phyloP scores from a whole-genome alignment of 2,329 filamentous ascomycete genomes.

The Xylariaceae sp. region DNA sequence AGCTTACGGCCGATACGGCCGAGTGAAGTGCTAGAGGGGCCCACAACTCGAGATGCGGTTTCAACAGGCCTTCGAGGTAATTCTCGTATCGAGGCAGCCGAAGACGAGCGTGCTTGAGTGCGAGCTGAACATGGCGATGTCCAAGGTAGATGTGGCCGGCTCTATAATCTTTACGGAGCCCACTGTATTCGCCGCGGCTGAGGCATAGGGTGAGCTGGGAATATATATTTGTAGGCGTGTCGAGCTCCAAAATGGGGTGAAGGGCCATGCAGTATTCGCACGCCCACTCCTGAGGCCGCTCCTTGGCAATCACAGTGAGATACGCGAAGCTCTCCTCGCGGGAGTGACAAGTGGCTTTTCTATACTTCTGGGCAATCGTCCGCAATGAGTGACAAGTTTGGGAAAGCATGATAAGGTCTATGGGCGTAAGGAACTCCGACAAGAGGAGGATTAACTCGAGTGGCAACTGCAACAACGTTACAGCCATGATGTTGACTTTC shows the following conservation, averaged over 20 bases:
- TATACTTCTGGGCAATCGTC: neutral
- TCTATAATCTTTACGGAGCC: neutral
- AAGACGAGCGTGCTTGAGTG: conserved; percentile 10
- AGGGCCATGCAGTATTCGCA: neutral
- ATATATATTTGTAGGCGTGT: neutral
- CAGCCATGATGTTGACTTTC: too few species aligned
- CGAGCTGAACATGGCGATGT: conserved; percentile 10
- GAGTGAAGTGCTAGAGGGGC: too few species aligned
- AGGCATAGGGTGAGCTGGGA: neutral
- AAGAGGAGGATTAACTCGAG: neutral
- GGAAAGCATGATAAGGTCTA: neutral
- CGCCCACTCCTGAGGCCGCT: neutral
- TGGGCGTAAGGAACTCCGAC: neutral
- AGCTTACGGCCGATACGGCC: too few species aligned
- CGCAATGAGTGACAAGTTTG: neutral
- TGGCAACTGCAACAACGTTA: conserved; percentile 1
- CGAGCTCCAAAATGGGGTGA: neutral
- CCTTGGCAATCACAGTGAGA: neutral
- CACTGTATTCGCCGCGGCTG: neutral
- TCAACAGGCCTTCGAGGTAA: neutral
- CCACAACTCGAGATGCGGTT: neutral
- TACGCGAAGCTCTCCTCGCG: neutral
- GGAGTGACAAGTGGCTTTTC: neutral
- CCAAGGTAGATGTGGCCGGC: neutral
- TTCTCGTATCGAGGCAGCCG: neutral